These are phyloP conservation scores for Fusarium virguliforme DNA, from an alignment of 2,329 filamentous ascomycete species.

Conservation along the genomic window DNA sequence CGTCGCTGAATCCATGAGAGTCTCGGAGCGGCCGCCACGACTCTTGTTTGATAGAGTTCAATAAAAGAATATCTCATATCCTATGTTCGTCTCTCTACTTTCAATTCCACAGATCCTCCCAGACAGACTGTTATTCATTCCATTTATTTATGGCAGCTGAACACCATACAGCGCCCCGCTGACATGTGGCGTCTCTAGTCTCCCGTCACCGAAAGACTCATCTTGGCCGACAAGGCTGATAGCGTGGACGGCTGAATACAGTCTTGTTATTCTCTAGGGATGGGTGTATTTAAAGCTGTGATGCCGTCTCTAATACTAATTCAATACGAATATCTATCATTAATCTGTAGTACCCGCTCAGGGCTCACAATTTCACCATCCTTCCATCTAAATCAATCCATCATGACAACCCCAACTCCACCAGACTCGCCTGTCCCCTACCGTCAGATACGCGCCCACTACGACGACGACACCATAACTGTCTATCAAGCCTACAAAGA, in stretches of 20 bases:
- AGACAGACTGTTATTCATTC: not conserved
- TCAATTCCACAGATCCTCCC: not conserved
- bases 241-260: not conserved
- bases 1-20: conserved; percentile 18
- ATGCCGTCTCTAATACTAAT: not conserved
- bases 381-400: not conserved
- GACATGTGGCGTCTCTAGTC: conserved; percentile 10
- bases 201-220: conserved; percentile 42
- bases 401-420: conserved; percentile 37
- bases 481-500: conserved; percentile 75
- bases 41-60: no score
- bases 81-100: not conserved
- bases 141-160: not conserved
- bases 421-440: conserved; percentile 51
- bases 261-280: not conserved
- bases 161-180: conserved; percentile 6
- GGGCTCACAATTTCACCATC: not conserved
- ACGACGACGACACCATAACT: conserved; percentile 68
- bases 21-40: no score
- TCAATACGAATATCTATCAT: not conserved
- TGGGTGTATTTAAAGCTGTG: not conserved
- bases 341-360: not conserved
- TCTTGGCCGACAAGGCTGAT: not conserved
- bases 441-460: conserved; percentile 69
- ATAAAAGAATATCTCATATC: not conserved